Conservation (phyloP, 495 filamentous ascomycete genomes). For the Emericellopsis terricola region DNA sequence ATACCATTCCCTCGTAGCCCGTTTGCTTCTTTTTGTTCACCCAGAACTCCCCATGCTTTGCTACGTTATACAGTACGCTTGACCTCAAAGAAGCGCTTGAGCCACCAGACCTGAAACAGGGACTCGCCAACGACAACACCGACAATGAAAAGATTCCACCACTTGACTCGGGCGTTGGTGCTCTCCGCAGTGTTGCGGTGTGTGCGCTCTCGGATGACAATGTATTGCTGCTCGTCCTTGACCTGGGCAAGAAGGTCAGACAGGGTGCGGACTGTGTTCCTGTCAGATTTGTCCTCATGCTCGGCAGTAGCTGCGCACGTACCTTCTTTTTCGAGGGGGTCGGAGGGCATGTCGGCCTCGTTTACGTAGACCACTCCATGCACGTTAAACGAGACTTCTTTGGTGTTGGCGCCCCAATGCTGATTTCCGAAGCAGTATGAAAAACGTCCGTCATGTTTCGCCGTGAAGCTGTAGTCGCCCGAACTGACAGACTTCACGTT, state of each 20-base stretch:
- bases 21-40: too few species aligned
- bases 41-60: too few species aligned
- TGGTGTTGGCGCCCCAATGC: conserved; percentile 76
- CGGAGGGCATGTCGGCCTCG: conserved; percentile 63
- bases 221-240: conserved; percentile 95
- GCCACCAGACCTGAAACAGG: conserved; percentile 97
- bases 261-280: conserved; percentile 63
- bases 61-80: conserved; percentile 18
- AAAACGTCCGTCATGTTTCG: conserved; percentile 71
- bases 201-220: conserved; percentile 82
- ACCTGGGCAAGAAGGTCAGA: conserved; percentile 77
- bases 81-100: conserved; percentile 98
- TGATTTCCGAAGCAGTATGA: conserved; percentile 99
- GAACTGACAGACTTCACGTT: conserved; percentile 64
- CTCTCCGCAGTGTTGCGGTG: conserved; percentile 98
- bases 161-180: conserved; percentile 93
- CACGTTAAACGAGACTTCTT: conserved; percentile 97
- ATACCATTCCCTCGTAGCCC: too few species aligned
- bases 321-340: conserved; percentile 86
- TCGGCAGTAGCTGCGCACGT: conserved; percentile 9
- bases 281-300: too few species aligned
- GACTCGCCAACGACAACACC: conserved; percentile 78
- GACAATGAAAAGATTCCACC: conserved; percentile 98
- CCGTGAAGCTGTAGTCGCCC: conserved; percentile 86
- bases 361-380: conserved; percentile 97